Base-by-base conservation (phyloP, 2,329 filamentous ascomycete genomes). In the Peltaster fructicola region DNA sequence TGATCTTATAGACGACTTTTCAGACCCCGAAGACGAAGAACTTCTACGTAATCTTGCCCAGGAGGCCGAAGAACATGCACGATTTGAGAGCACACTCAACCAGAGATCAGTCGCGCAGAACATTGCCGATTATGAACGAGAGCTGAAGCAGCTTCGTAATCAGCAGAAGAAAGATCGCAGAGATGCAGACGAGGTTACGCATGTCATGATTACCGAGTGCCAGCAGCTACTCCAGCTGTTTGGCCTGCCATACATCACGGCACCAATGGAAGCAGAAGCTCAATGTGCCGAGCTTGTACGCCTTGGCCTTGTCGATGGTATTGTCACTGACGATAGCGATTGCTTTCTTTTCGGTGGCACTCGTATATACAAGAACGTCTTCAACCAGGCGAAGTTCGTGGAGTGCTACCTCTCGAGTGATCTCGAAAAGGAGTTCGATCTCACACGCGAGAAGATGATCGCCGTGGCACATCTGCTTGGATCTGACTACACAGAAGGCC, bases 301-400 rank as follows among this genome's bases (percentile, higher is more conserved):
- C 1, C 59, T 95, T 0, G 80, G 81, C 0, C 68, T 95, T 0
- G 90, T 98, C 6, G 90, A 98, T 47, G 88, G 90, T 8, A 92
- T 98, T 33, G 84, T 98, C 15, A 98, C 90, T 0, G 88, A 98
- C 43, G 88, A 98, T 47, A 90, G 78, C 3, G 88, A 98, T 57
- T 90, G 75, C 1, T 98, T 98, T 44, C 65, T 98, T 1, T 98
- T 98, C 49, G 90, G 88, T 10, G 90, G 88, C 17, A 98, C 82
- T 0, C 66, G 85, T 10, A 77, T 98, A 12, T 98, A 98, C 62
- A 98, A 98, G 52, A 98, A 98, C 57, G 91, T 98, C 82, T 98
- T 98, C 61, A 98, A 93, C 52, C 75, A 81, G 40, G 88, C 88
- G 50, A 98, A 98, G 48, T 91, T 81, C 40, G 88, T 98, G 20